Conservation (phyloP, 2,329 filamentous ascomycete species). For the Penicillium sp. region DNA sequence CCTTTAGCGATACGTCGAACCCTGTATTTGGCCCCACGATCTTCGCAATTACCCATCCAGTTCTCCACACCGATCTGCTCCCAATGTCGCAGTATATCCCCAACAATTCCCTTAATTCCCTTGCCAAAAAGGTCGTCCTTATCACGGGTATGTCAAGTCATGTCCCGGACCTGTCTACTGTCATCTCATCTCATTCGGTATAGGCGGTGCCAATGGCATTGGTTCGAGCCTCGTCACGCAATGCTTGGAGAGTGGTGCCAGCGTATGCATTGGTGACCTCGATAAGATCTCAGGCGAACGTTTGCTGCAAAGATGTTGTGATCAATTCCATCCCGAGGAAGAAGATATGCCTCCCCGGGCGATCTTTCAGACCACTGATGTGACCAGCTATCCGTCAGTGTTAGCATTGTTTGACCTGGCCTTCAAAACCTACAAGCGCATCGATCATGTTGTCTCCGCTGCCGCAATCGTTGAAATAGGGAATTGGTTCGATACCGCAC, state of each 20-base stretch:
- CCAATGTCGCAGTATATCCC: constrained; percentile 23
- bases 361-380: constrained; percentile 47
- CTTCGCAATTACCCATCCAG: not conserved
- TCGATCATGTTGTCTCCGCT: constrained; percentile 52
- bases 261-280: constrained; percentile 48
- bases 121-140: constrained; percentile 21
- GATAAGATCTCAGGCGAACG: constrained; percentile 35
- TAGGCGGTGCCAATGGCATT: constrained; percentile 48
- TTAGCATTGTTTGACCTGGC: constrained; percentile 50
- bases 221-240: constrained; percentile 44
- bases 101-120: constrained; percentile 16
- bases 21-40: not conserved
- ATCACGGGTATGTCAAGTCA: constrained; percentile 19
- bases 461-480: constrained; percentile 49
- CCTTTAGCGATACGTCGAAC: not conserved
- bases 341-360: constrained; percentile 23
- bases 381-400: constrained; percentile 48
- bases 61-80: constrained; percentile 3
- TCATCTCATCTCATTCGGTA: not conserved
- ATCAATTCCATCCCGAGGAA: constrained; percentile 15
- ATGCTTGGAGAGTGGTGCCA: constrained; percentile 41
- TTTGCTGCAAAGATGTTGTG: constrained; percentile 23
- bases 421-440: constrained; percentile 44
- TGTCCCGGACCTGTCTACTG: not conserved
- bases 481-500: constrained; percentile 47